Base-by-base conservation (phyloP, 176 grass and related monocot genomes). In the Aegilops speltoides region DNA sequence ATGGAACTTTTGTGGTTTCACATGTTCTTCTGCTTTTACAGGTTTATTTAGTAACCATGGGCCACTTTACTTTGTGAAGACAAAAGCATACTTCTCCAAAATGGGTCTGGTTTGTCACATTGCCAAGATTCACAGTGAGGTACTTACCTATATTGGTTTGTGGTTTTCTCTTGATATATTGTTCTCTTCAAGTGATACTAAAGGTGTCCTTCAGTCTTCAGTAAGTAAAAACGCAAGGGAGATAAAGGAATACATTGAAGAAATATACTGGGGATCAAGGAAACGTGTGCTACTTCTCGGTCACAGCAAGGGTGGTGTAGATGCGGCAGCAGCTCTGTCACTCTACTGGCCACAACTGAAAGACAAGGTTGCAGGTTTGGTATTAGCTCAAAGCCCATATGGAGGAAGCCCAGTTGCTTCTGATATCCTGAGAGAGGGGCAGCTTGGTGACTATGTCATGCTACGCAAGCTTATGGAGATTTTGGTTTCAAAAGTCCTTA, bases 31-130 rank as follows among this genome's bases (percentile, higher is more conserved):
- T 80, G 22, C 8, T 78, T 83, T 84, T 86, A 75, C 60, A 97
- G 91, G 96, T 79, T 78, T 98, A 48, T 98, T 98, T 89, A 98
- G 93, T 87, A 95, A 98, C 76, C 96, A 94, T 22, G 96, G 96
- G 6, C 91, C 93, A 32, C 88, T 95, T 43, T 98, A 98, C 82
- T 98, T 98, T 89, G 93, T 98, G 56, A 95, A 94, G 59, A 95
- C 96, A 68, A 98, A 98, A 85, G 77, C 86, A 62, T 94, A 92
- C 87, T 98, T 95, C 70, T 98, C 91, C 69, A 94, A 95, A 79
- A 98, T 95, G 93, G 93, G 95, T 57, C 79, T 98, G 25, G 83
- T 89, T 93, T 98, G 95, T 69, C 95, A 95, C 77, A 95, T 98
- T 23, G 93, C 95, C 25, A 98, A 95, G 77, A 98, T 98, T 68